These are phyloP conservation scores for Lantana camara DNA, from an alignment of 257 asterid genomes.

Conservation along the genomic window DNA sequence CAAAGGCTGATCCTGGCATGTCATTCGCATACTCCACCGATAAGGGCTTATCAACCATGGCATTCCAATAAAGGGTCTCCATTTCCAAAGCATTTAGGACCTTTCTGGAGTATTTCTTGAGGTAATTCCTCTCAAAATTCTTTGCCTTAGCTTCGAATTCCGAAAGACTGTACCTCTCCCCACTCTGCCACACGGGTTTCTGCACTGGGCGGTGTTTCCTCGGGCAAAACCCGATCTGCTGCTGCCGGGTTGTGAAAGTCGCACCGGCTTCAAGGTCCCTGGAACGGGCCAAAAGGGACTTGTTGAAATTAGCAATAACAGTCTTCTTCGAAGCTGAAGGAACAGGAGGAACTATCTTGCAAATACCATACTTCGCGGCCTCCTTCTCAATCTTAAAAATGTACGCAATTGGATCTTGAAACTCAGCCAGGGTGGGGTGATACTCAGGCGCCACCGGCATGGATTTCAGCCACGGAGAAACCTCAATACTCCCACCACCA, in stretches of 20 bases:
- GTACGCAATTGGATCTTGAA: constrained; percentile 98
- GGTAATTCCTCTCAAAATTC: constrained; percentile 73
- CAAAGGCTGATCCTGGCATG: constrained; percentile 99
- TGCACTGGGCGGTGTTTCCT: constrained; percentile 89
- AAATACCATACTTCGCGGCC: constrained; percentile 90
- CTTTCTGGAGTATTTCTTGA: constrained; percentile 61
- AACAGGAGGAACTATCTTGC: constrained; percentile 97
- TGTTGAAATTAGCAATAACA: constrained; percentile 65
- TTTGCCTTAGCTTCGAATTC: constrained; percentile 87
- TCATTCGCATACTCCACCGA: constrained; percentile 95
- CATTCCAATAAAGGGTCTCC: constrained; percentile 94
- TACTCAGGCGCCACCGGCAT: constrained; percentile 97
- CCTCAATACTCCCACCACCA: constrained; percentile 65
- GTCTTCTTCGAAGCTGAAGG: constrained; percentile 65
- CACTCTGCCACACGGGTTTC: constrained; percentile 99
- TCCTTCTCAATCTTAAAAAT: constrained; percentile 96
- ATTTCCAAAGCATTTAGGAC: constrained; percentile 56
- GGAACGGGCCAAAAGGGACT: constrained; percentile 75
- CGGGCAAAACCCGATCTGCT: constrained; percentile 98
- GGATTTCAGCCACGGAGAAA: constrained; percentile 84
- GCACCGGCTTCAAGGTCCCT: constrained; percentile 49
- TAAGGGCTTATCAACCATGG: constrained; percentile 92
- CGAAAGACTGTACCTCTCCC: constrained; percentile 67
- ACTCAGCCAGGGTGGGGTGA: constrained; percentile 86
- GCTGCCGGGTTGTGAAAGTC: constrained; percentile 94